Evolutionary conservation across 108 stramenopile genomes (phyloP).

Genomic region (Cyclotella choctawhatcheeana): DNA sequence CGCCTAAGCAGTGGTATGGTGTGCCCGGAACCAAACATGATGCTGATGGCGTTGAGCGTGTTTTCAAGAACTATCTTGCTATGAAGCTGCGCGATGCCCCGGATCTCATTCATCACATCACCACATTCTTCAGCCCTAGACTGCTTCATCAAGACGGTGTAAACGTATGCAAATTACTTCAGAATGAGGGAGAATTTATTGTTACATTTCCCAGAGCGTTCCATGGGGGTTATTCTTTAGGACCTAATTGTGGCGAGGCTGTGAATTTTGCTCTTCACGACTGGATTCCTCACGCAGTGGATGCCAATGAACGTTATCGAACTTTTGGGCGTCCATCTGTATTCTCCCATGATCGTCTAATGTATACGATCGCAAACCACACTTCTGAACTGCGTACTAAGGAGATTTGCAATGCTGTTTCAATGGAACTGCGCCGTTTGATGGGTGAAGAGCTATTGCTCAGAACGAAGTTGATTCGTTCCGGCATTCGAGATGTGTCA

Average conservation of each 20-base stretch:
- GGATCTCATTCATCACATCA: conserved; percentile 93
- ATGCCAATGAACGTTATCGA: conserved; percentile 92
- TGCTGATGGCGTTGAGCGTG: conserved; percentile 83
- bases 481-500: conserved; percentile 86
- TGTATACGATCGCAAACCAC: conserved; percentile 91
- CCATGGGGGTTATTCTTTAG: conserved; percentile 96
- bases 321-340: conserved; percentile 88
- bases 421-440: conserved; percentile 71
- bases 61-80: conserved; percentile 88
- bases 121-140: conserved; percentile 93
- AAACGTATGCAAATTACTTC: conserved; percentile 88
- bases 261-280: conserved; percentile 90
- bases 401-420: conserved; percentile 61
- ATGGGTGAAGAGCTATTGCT: conserved; percentile 75
- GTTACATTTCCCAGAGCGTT: conserved; percentile 98
- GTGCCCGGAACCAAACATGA: conserved; percentile 85
- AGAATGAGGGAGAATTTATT: conserved; percentile 93
- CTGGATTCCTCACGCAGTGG: conserved; percentile 93
- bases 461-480: conserved; percentile 59
- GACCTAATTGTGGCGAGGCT: conserved; percentile 97
- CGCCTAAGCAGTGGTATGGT: conserved; percentile 98
- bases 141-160: conserved; percentile 83
- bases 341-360: conserved; percentile 91
- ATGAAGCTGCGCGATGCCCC: conserved; percentile 94
- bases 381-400: conserved; percentile 66